Evolutionary conservation across 495 filamentous ascomycete genomes (phyloP), one percentile per base, ranked within the genome.

Genomic region (Penicillium cosmopolitanum): DNA sequence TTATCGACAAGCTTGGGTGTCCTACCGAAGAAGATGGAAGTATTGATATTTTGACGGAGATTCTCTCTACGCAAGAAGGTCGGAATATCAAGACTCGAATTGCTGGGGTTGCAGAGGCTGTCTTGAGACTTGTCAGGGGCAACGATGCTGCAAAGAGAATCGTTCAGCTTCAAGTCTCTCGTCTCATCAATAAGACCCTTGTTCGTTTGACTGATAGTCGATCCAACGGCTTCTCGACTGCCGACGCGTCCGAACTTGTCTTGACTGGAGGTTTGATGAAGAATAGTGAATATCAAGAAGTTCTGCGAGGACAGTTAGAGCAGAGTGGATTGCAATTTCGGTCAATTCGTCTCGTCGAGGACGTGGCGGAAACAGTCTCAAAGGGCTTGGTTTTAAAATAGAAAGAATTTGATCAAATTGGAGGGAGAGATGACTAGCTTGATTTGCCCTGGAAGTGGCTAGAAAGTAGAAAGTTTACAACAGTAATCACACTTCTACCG

Each of bases 181-280:
- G 51, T 19, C 59, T 74, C 2, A 53, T 72, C 28, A 52, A 56
- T 10, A 66, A 60, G 8, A 69, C 65, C 4, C 53, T 74, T 2
- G 50, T 25, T 16, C 62, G 66, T 9, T 50, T 74, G 43, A 52
- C 61, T 4, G 46, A 71, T 42, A 42, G 60, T 8, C 42, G 54
- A 43, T 64, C 60, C 7, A 40, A 34, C 10, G 62, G 58, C 21
- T 71, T 66, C 53, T 25, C 61, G 5, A 16, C 59, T 15, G 36
- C 60, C 0, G 53, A 60, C 25, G 28, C 54, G 12, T 67, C 64
- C 1, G 62, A 63, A 15, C 48, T 73, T 34, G 55, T 72, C 2
- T 50, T 74, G 10, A 58, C 69, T 1, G 71, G 69, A 10, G 71
- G 71, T 4, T 34, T 72, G 52, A 63, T 71, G 55, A 66, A 58